These are phyloP conservation scores for Ascochyta koolunga DNA, from an alignment of 2,329 filamentous ascomycete species.

Conservation along the genomic window DNA sequence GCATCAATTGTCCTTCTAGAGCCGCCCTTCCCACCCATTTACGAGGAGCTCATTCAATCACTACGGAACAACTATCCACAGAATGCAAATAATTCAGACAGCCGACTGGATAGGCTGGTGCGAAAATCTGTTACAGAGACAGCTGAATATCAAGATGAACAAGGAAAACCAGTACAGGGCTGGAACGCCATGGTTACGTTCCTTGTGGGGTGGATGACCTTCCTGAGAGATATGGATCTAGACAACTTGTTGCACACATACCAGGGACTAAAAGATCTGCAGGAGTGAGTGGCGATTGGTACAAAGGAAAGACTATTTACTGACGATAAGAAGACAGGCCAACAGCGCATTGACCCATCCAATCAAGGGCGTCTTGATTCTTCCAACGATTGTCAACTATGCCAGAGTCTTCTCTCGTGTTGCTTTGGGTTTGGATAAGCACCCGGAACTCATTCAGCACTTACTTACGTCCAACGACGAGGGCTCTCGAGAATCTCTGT, in stretches of 20 bases:
- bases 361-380: conserved; percentile 78
- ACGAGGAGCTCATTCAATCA: conserved; percentile 37
- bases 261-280: conserved; percentile 72
- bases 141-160: conserved; percentile 61
- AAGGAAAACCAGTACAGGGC: conserved; percentile 60
- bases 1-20: conserved; percentile 39
- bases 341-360: conserved; percentile 81
- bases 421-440: conserved; percentile 81
- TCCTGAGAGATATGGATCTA: conserved; percentile 80
- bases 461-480: conserved; percentile 65
- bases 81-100: conserved; percentile 23
- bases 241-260: conserved; percentile 78
- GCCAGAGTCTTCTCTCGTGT: conserved; percentile 80
- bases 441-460: conserved; percentile 75
- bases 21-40: conserved; percentile 34
- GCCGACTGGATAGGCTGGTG: conserved; percentile 33
- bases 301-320: not conserved
- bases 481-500: conserved; percentile 76
- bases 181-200: conserved; percentile 83
- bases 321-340: conserved; percentile 63
- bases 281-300: conserved; percentile 65
- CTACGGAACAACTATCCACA: conserved; percentile 33
- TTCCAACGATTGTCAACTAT: conserved; percentile 82
- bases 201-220: conserved; percentile 79
- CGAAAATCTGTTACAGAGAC: conserved; percentile 49